Conservation (phyloP, 768 basidiomycete species). For the Holtermannia corniformis region DNA sequence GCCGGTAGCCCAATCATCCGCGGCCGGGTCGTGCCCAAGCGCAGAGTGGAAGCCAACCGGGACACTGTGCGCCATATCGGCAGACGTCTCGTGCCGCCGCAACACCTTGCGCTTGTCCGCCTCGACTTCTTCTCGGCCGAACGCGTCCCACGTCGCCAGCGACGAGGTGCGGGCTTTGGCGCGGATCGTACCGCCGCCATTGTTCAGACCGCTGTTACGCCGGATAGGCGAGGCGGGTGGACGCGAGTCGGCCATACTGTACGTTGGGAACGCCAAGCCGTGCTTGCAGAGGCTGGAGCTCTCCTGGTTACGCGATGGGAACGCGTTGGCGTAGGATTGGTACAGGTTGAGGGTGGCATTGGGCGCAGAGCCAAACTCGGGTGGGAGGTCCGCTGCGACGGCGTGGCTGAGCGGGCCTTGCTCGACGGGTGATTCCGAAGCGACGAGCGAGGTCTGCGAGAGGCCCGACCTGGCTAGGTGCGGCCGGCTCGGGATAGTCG, state of each 20-base stretch:
- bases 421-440: conserved; percentile 5
- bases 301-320: conserved; percentile 18
- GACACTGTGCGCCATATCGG: not conserved
- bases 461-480: conserved; percentile 23
- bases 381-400: conserved; percentile 7
- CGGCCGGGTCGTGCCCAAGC: not conserved
- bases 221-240: conserved; percentile 7
- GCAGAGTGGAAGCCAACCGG: conserved; percentile 1
- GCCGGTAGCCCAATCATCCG: too few relatives aligned
- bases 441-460: conserved; percentile 21
- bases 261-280: not conserved
- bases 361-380: conserved; percentile 27
- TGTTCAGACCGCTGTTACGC: conserved; percentile 1
- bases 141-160: conserved; percentile 27
- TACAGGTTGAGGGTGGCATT: conserved; percentile 24
- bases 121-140: conserved; percentile 16
- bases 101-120: conserved; percentile 1
- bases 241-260: not conserved
- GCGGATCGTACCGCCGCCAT: conserved; percentile 24
- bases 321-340: conserved; percentile 22
- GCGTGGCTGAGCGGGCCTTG: conserved; percentile 1
- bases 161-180: not conserved
- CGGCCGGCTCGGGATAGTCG: conserved; percentile 10
- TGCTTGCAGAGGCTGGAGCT: conserved; percentile 7
- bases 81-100: not conserved